Base-by-base conservation (phyloP, 2,329 filamentous ascomycete species). In the Colletotrichum sp. region DNA sequence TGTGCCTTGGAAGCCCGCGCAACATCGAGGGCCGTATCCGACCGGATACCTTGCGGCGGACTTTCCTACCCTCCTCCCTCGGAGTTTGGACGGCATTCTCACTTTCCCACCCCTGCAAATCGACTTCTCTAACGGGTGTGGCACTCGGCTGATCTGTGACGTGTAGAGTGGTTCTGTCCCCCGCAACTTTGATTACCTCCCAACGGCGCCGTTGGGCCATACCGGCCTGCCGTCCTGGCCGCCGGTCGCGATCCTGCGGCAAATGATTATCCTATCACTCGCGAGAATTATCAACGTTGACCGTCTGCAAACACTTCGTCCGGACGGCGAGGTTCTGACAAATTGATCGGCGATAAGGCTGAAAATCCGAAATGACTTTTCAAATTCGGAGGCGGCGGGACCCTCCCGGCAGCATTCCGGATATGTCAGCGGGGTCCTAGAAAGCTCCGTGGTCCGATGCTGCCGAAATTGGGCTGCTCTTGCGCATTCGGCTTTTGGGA, bases 101-200 rank as follows among this genome's bases (percentile, higher is more conserved):
- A 5, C 28, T 32, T 55, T 71, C n/a, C 13, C 28, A 21, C 62
- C 67, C 69, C 36, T 75, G 72, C 49, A n/a, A 65, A 49, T 21
- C 36, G 36, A 34, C 12, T 71, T 52, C 28, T 39, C 34, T 26
- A 44, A 57, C 62, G 28, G 60, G 63, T 55, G 52, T 62, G 28
- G 52, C 36, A 67, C 52, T 72, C 21, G 72, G 68, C 49, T 67
- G 52, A 67, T 55, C 36, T 66, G 59, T 73, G 62, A 72, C 69
- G 69, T 71, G 26, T 36, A 28, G 36, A 55, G 72, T 75, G 60
- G 68, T 44, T 67, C 72, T 72, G 62, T 24, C 62, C 62, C 72
- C 72, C 69, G 62, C 72, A 62, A 72, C 62, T 67, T 67, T n/a
- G 36, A 71, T 71, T 67, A 32, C 36, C 52, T n/a, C 62, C 36